These are phyloP conservation scores for Vigna unguiculata DNA, from an alignment of 306 rosid genomes.

Conservation along the genomic window DNA sequence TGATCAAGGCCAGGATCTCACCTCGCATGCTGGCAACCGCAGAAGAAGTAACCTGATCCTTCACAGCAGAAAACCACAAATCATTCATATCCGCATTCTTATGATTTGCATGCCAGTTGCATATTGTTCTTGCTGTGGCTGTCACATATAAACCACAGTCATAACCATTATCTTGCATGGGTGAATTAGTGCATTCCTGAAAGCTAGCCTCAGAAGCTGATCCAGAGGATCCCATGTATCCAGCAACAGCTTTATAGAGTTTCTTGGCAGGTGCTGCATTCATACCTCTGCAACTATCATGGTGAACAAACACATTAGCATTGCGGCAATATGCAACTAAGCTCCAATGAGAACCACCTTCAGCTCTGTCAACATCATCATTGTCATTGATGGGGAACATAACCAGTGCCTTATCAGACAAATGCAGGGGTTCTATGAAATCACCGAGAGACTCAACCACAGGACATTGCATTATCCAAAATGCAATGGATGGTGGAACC, in stretches of 20 bases:
- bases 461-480: conserved; percentile 82
- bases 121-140: conserved; percentile 72
- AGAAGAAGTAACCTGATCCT: conserved; percentile 67
- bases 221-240: conserved; percentile 51
- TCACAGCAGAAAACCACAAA: conserved; percentile 68
- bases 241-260: conserved; percentile 65
- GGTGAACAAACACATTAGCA: conserved; percentile 71
- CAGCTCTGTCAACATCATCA: conserved; percentile 66
- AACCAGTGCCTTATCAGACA: conserved; percentile 61
- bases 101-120: conserved; percentile 60
- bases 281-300: conserved; percentile 64
- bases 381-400: conserved; percentile 85
- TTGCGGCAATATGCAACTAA: conserved; percentile 73
- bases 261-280: conserved; percentile 58
- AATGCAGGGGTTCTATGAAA: conserved; percentile 79
- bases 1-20: conserved; percentile 65
- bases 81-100: conserved; percentile 42
- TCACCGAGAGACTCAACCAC: conserved; percentile 54
- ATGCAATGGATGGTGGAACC: conserved; percentile 86
- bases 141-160: conserved; percentile 89
- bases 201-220: conserved; percentile 49
- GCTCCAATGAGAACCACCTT: conserved; percentile 97
- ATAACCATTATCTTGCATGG: conserved; percentile 73
- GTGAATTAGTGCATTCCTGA: conserved; percentile 65
- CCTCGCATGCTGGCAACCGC: conserved; percentile 64